Conservation (phyloP, 208 protist species). For the Leishmania arabica region DNA sequence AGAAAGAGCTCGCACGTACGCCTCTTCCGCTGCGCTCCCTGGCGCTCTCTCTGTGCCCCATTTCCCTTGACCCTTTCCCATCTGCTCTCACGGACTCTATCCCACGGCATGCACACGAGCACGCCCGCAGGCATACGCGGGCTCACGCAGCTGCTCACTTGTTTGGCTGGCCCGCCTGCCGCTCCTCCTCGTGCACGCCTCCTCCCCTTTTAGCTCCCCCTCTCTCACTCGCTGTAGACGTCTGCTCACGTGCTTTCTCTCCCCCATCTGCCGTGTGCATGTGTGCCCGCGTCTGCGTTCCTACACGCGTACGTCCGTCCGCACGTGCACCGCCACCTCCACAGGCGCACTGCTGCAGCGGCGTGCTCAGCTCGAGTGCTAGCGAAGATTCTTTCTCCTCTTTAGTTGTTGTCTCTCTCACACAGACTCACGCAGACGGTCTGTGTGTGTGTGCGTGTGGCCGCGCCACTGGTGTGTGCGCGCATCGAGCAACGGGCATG, state of each 20-base stretch:
- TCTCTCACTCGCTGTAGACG: not conserved
- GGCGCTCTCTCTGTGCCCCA: not conserved
- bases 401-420: not conserved
- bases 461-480: not conserved
- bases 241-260: not conserved
- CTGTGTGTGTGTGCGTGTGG: not conserved
- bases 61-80: not conserved
- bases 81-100: conserved; percentile 1
- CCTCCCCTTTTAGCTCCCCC: not conserved
- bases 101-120: not conserved
- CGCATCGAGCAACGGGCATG: not conserved
- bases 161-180: not conserved
- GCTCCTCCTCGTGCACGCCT: not conserved
- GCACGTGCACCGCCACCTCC: not conserved
- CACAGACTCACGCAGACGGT: not conserved
- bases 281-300: not conserved
- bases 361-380: not conserved
- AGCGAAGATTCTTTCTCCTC: not conserved
- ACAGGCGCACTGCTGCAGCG: conserved; percentile 1
- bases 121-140: not conserved
- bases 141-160: not conserved
- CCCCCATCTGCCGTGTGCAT: not conserved
- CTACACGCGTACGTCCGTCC: not conserved
- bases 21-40: not conserved
- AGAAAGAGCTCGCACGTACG: not conserved